Evolutionary conservation across 2,329 filamentous ascomycete genomes (phyloP).

Genomic region (Pseudogymnoascus sp.): DNA sequence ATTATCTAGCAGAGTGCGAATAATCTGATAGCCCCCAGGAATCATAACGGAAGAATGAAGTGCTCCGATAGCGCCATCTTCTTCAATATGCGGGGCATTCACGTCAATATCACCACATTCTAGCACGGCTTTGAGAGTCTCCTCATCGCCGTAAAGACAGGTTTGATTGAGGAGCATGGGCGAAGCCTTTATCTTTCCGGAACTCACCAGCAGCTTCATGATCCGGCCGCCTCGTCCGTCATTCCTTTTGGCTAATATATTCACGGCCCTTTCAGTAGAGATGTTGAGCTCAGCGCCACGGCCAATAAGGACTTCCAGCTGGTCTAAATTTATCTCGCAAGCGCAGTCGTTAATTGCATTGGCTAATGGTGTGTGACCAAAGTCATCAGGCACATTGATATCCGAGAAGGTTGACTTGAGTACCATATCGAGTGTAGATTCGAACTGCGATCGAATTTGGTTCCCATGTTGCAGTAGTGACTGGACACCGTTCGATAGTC

Average conservation of each 20-base stretch:
- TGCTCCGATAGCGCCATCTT: not conserved
- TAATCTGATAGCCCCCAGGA: not conserved
- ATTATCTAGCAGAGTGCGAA: not conserved
- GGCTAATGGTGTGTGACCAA: not conserved
- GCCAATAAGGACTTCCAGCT: not conserved
- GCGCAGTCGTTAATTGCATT: not conserved
- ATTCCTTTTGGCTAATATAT: not conserved
- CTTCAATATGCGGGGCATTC: not conserved
- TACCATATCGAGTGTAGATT: not conserved
- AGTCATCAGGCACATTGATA: not conserved
- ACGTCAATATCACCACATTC: not conserved
- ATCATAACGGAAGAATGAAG: conserved; percentile 1
- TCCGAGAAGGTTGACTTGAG: not conserved
- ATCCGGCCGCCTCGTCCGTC: not conserved
- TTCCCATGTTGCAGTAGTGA: not conserved
- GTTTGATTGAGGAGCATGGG: not conserved
- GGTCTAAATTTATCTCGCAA: not conserved
- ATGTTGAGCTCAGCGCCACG: not conserved
- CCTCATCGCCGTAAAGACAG: not conserved
- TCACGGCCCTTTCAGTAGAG: not conserved
- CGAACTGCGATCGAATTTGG: not conserved
- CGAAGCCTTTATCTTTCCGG: not conserved
- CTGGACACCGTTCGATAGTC: not conserved
- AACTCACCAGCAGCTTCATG: not conserved
- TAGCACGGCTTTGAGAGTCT: not conserved